phyloP scores from a whole-genome alignment of 2,329 filamentous ascomycete species.

The Talaromyces sp. region DNA sequence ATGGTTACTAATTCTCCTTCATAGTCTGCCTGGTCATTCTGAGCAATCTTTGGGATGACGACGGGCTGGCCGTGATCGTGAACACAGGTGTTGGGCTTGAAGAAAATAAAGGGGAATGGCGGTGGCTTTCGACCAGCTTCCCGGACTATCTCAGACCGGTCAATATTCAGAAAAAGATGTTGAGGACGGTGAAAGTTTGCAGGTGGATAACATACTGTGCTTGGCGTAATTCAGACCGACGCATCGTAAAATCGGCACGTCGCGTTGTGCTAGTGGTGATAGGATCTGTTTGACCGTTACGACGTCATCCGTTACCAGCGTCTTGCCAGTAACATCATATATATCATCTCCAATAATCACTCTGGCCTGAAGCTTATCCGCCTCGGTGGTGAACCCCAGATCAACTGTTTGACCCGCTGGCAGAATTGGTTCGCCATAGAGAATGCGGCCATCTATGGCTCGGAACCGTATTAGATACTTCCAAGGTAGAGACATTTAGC shows the following conservation, averaged over 20 bases:
- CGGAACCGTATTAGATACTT: constrained; percentile 52
- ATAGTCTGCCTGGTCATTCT: constrained; percentile 61
- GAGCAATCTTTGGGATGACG: constrained; percentile 58
- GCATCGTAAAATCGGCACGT: constrained; percentile 55
- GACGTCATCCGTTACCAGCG: constrained; percentile 49
- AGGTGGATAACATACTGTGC: constrained; percentile 37
- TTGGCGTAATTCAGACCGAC: constrained; percentile 57
- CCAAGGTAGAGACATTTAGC: constrained; percentile 31
- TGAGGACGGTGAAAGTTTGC: not conserved
- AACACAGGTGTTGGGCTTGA: constrained; percentile 61
- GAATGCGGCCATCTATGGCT: constrained; percentile 43
- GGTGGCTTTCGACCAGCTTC: constrained; percentile 49
- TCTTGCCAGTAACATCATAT: constrained; percentile 43
- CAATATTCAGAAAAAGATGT: too few species aligned
- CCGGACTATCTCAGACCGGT: constrained; percentile 32
- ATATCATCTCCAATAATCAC: constrained; percentile 49
- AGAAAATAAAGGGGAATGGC: constrained; percentile 63
- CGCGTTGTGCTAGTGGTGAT: constrained; percentile 45
- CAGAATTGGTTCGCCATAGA: constrained; percentile 51
- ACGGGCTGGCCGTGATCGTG: constrained; percentile 57
- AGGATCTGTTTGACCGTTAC: constrained; percentile 51
- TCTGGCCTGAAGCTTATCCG: constrained; percentile 47
- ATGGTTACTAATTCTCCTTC: constrained; percentile 62
- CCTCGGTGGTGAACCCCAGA: constrained; percentile 43
- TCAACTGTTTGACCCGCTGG: constrained; percentile 29